phyloP scores from a whole-genome alignment of 345 rosid species.

The Microthlaspi erraticum region DNA sequence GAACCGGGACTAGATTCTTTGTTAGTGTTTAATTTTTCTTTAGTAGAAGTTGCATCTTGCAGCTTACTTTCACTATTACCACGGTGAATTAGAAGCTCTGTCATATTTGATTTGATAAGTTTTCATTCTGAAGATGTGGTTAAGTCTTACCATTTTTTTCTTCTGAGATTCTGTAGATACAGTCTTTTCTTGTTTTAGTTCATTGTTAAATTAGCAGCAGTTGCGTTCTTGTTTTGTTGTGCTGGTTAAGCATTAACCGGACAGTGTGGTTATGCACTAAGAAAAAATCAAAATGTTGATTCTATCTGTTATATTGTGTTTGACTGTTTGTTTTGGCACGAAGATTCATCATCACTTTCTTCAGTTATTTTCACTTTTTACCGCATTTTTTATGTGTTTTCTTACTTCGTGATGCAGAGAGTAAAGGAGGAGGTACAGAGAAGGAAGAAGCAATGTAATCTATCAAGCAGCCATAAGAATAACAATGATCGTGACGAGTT shows the following conservation, averaged over 20 bases:
- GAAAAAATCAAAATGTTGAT: no score
- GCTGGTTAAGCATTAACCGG: no score
- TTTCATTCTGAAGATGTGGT: neutral
- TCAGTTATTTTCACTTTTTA: neutral
- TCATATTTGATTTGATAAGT: no score
- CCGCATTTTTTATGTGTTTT: conserved; percentile 7
- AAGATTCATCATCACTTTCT: neutral
- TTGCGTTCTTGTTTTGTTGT: no score
- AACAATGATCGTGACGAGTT: conserved; percentile 41
- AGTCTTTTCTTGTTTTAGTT: neutral
- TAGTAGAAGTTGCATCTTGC: no score
- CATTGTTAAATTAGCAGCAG: no score
- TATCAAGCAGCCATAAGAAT: conserved; percentile 27
- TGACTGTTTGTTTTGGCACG: neutral
- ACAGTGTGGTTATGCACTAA: no score
- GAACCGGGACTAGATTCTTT: neutral
- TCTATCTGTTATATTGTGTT: neutral
- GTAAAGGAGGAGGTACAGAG: conserved; percentile 74
- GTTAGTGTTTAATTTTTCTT: conserved; percentile 21
- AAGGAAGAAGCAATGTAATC: conserved; percentile 53
- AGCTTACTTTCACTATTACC: no score
- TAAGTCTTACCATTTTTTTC: neutral
- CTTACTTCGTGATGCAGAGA: conserved; percentile 52
- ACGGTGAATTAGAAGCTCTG: no score
- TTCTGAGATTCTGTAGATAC: neutral